A percentile compares a stretch with the other conserved stretches of the same genome.
These are phyloP conservation scores for Rubroshorea leprosula DNA, from an alignment of 345 rosid species.

Conservation along the genomic window DNA sequence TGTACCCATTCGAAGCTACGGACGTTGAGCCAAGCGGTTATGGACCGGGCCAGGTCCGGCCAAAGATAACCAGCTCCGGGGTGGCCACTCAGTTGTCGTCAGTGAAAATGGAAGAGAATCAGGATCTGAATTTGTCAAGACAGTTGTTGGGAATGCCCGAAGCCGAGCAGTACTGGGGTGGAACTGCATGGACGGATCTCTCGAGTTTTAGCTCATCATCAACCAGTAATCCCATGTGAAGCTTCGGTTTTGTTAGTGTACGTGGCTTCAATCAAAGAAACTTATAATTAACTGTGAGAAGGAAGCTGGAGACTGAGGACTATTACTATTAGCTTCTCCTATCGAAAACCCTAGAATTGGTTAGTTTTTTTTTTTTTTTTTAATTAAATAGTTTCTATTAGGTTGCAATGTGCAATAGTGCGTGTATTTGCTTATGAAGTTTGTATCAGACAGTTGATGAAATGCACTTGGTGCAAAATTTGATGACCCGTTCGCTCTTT, in stretches of 20 bases:
- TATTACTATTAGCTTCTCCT: conserved; percentile 7
- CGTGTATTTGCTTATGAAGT: conserved; percentile 22
- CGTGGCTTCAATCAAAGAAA: conserved; percentile 20
- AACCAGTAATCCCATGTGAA: conserved; percentile 34
- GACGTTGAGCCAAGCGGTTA: conserved; percentile 27
- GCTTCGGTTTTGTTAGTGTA: conserved; percentile 22
- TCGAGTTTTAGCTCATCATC: conserved; percentile 59
- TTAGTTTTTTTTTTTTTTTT: conserved; percentile 7
- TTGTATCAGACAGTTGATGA: conserved; percentile 16
- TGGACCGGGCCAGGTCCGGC: conserved; percentile 25
- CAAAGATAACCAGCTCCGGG: conserved; percentile 28
- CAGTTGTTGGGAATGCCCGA: conserved; percentile 45
- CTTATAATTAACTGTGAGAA: conserved; percentile 6
- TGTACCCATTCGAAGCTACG: conserved; percentile 45
- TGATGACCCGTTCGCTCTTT: no score
- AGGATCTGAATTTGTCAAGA: conserved; percentile 41
- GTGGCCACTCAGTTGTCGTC: conserved; percentile 31
- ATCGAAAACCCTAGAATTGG: conserved; percentile 34
- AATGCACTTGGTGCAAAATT: conserved; percentile 9
- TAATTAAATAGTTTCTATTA: not conserved
- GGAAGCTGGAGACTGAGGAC: conserved; percentile 8
- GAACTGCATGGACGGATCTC: conserved; percentile 48
- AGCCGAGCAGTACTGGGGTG: conserved; percentile 42
- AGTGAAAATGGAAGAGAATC: conserved; percentile 62
- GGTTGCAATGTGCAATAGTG: conserved; percentile 16